phyloP scores from a whole-genome alignment of 2,329 filamentous ascomycete species.

The Diaporthe australafricana region DNA sequence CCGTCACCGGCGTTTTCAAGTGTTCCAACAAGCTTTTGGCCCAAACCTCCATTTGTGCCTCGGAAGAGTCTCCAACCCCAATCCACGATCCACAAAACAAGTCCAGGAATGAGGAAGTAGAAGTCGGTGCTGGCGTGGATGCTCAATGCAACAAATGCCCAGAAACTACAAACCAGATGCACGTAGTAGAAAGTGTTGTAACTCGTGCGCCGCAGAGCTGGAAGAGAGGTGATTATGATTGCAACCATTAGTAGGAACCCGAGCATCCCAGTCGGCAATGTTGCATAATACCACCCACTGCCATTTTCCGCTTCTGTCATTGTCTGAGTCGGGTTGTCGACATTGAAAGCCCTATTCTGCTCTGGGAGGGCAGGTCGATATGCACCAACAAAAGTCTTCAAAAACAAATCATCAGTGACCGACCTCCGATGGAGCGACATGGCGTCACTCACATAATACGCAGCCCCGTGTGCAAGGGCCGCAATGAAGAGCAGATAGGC shows the following conservation, averaged over 20 bases:
- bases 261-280: constrained; percentile 33
- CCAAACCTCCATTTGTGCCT: constrained; percentile 25
- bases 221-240: constrained; percentile 35
- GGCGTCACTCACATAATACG: constrained; percentile 32
- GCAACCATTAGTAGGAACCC: constrained; percentile 19
- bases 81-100: constrained; percentile 32
- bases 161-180: constrained; percentile 31
- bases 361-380: constrained; percentile 4
- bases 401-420: not conserved
- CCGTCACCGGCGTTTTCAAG: constrained; percentile 32
- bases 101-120: constrained; percentile 37
- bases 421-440: too few species aligned
- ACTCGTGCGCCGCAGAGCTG: constrained; percentile 33
- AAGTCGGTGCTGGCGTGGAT: constrained; percentile 39
- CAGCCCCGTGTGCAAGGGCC: constrained; percentile 29
- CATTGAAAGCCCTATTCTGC: constrained; percentile 30
- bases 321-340: constrained; percentile 37
- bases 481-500: constrained; percentile 31
- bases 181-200: constrained; percentile 39
- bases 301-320: constrained; percentile 24
- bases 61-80: constrained; percentile 34
- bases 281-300: constrained; percentile 25
- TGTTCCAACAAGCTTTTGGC: not conserved
- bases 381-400: not conserved
- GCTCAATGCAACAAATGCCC: constrained; percentile 27